These are phyloP conservation scores for Colletotrichum coccodes DNA, from an alignment of 2,329 filamentous ascomycete species.

Conservation along the genomic window DNA sequence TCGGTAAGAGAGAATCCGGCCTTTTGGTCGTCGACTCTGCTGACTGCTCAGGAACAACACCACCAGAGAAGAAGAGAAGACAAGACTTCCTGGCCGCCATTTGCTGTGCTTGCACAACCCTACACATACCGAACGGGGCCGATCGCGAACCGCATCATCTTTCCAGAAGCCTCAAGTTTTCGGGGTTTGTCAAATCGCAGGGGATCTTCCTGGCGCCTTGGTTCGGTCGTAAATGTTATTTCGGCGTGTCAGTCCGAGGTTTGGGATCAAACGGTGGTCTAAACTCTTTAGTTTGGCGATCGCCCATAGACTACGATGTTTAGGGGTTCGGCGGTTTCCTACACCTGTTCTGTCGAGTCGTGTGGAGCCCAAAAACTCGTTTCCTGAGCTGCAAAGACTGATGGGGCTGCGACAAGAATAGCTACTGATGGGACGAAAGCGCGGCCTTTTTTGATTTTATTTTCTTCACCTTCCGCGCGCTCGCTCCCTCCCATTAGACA, in stretches of 20 bases:
- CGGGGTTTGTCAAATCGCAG: neutral
- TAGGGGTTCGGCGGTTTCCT: conserved; percentile 28
- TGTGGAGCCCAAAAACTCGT: conserved; percentile 7
- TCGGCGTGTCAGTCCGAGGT: conserved; percentile 5
- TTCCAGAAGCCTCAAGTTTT: neutral
- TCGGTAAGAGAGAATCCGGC: neutral
- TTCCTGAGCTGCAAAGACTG: conserved; percentile 8
- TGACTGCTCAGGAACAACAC: neutral
- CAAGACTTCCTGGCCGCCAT: neutral
- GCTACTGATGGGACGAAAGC: conserved; percentile 26
- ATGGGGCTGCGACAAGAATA: conserved; percentile 23
- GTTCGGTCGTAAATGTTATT: conserved; percentile 21
- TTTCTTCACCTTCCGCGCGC: neutral
- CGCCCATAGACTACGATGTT: conserved; percentile 10
- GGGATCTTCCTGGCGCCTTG: conserved; percentile 21
- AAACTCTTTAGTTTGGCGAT: conserved; percentile 19
- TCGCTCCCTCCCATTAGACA: neutral
- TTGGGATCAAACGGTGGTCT: conserved; percentile 32
- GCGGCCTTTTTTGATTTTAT: neutral
- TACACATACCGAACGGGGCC: neutral
- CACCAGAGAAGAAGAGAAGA: neutral
- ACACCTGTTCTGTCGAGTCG: conserved; percentile 10
- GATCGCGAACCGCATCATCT: neutral
- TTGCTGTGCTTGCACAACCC: neutral
- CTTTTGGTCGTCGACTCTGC: neutral